Evolutionary conservation across 495 filamentous ascomycete species (phyloP).

Genomic region (Aspergillus haitiensis): DNA sequence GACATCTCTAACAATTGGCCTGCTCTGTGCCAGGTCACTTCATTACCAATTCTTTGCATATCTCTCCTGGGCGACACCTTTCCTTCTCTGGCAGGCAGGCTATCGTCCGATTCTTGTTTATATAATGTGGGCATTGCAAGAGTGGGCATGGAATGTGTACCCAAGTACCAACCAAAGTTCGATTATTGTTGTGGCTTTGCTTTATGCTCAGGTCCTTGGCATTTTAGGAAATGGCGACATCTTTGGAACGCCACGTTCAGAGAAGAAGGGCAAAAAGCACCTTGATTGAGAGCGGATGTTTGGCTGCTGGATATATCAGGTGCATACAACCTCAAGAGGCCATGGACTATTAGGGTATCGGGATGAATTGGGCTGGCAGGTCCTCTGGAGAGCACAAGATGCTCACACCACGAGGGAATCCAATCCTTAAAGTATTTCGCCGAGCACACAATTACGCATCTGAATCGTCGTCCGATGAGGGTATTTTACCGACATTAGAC

Average conservation of each 20-base stretch:
- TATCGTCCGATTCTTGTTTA: constrained; percentile 72
- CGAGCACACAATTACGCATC: constrained; percentile 31
- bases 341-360: neutral
- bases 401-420: neutral
- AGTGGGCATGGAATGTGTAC: constrained; percentile 96
- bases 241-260: constrained; percentile 20
- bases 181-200: constrained; percentile 66
- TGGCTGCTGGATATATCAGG: neutral
- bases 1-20: constrained; percentile 76
- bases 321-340: neutral
- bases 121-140: constrained; percentile 76
- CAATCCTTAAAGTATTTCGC: too few relatives aligned
- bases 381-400: neutral
- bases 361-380: neutral
- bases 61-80: constrained; percentile 88
- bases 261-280: constrained; percentile 23
- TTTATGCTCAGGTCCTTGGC: constrained; percentile 62
- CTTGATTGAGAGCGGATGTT: constrained; percentile 23
- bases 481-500: constrained; percentile 79
- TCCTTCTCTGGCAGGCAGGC: constrained; percentile 81
- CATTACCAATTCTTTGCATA: constrained; percentile 99
- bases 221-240: constrained; percentile 30
- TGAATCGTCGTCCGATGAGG: constrained; percentile 68
- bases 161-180: constrained; percentile 87
- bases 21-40: constrained; percentile 86